These are phyloP conservation scores for Globisporangium orthogonon DNA, from an alignment of 352 stramenopile species.

Conservation along the genomic window DNA sequence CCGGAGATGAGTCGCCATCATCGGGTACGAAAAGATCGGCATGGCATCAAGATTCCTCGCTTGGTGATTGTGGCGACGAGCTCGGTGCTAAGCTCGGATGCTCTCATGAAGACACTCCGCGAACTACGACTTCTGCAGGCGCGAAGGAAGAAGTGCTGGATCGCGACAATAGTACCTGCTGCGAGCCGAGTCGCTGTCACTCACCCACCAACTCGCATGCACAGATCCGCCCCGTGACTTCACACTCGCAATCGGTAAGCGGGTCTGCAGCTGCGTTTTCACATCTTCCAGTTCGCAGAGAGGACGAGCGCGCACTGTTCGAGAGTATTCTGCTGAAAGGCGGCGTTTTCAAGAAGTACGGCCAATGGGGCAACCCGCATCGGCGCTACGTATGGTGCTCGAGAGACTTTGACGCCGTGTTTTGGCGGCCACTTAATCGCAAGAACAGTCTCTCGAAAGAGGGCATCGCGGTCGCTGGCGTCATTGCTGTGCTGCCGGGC, in stretches of 20 bases:
- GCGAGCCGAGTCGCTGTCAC: neutral
- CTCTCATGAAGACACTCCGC: neutral
- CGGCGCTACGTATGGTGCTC: constrained; percentile 66
- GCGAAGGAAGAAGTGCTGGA: neutral
- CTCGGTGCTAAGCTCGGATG: neutral
- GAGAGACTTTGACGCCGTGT: constrained; percentile 55
- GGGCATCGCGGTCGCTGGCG: constrained; percentile 29
- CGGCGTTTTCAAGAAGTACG: constrained; percentile 72
- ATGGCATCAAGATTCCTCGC: neutral
- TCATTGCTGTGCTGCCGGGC: constrained; percentile 47
- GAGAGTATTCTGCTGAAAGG: constrained; percentile 60
- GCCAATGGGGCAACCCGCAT: constrained; percentile 69
- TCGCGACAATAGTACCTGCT: neutral
- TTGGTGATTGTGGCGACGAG: neutral
- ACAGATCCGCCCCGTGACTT: neutral
- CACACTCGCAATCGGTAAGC: neutral
- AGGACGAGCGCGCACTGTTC: constrained; percentile 39
- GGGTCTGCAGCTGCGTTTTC: neutral
- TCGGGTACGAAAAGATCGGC: neutral
- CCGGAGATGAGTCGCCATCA: neutral
- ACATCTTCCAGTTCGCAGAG: constrained; percentile 1
- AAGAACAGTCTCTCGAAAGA: constrained; percentile 60
- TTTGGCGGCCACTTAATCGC: constrained; percentile 65
- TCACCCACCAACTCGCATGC: constrained; percentile 1
- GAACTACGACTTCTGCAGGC: neutral